A percentile compares a stretch with the other conserved stretches of the same genome.
Conservation (phyloP, 306 rosid genomes). For the Begonia loranthoides region DNA sequence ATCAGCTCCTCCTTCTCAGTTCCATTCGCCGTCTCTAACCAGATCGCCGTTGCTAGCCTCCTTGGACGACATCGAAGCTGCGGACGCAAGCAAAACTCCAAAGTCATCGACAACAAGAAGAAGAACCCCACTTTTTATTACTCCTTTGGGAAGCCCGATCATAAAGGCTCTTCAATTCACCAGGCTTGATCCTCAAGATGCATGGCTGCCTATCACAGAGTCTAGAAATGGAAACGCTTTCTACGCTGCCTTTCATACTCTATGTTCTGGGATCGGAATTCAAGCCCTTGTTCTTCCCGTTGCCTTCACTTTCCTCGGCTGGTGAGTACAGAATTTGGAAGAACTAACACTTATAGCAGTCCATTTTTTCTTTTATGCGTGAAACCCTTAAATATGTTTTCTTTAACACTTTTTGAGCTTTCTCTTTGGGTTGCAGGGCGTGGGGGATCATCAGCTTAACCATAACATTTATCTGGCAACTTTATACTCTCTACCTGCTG, state of each 20-base stretch:
- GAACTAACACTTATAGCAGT: not conserved
- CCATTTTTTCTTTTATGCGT: not conserved
- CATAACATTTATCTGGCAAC: conserved; percentile 39
- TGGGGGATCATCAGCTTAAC: conserved; percentile 37
- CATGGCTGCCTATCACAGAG: conserved; percentile 56
- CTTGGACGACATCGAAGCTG: conserved; percentile 2
- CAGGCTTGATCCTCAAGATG: conserved; percentile 16
- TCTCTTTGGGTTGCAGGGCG: conserved; percentile 13
- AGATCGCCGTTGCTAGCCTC: conserved; percentile 10
- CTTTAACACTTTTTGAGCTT: not conserved
- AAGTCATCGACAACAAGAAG: conserved; percentile 3
- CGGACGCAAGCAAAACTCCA: not conserved
- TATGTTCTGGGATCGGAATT: conserved; percentile 43
- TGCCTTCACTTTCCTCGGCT: conserved; percentile 47
- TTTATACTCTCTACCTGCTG: conserved; percentile 30
- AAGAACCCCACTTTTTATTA: conserved; percentile 8
- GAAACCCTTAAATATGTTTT: not conserved
- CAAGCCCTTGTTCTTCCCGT: conserved; percentile 46
- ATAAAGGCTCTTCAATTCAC: conserved; percentile 8
- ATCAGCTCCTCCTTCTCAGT: conserved; percentile 11
- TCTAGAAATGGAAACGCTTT: conserved; percentile 38
- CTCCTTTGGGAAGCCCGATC: conserved; percentile 13
- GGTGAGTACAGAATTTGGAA: conserved; percentile 14
- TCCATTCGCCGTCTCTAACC: conserved; percentile 13
- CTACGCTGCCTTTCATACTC: conserved; percentile 45